Base-by-base conservation (phyloP, 805 yeast genomes). In the Torulaspora maleeae region DNA sequence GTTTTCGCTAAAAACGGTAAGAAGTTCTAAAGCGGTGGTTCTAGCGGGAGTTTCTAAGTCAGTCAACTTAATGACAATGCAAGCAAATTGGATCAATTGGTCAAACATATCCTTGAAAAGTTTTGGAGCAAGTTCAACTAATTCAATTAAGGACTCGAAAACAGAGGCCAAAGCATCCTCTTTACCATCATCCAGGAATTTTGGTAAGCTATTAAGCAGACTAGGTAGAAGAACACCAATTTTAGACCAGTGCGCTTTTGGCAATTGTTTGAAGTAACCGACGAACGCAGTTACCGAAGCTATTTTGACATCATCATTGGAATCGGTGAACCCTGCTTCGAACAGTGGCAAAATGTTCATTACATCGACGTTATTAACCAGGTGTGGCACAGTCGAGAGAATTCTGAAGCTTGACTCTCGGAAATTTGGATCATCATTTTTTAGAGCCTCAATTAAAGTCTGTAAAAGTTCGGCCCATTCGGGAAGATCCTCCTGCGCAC, bases 391-490 rank as follows among this genome's bases (percentile, higher is more conserved):
- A 1, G 95, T 73, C 4, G 96, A 75, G 47, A 93, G 78, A 41
- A 93, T 86, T 68, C 99, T 80, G 70, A 86, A 93, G 12, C 95
- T 86, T 1, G 95, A 83, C 64, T 91, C 98, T 60, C 96, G 80
- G 52, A 86, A 80, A 45, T 82, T 77, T 12, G 83, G 72, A 58
- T 83, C 84, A 27, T 60, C 61, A 54, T 63, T 67, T 43, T 73
- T 70, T 15, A 82, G 69, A 9, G 93, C 88, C 55, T 77, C 79
- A 50, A 87, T 77, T 32, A 91, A 71, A 0, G 88, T 80, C 42
- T 86, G 88, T 30, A 89, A 68, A 39, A 85, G 75, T 34, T 86
- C 90, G 12, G 82, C 78, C 99, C 99, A 91, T 4, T 72, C 65
- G 17, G 71, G 72, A 38, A 71, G 64, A 11, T 78, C 82, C 47